phyloP scores from a whole-genome alignment of 176 grass and related monocot genomes.

The Aegilops sharonensis region DNA sequence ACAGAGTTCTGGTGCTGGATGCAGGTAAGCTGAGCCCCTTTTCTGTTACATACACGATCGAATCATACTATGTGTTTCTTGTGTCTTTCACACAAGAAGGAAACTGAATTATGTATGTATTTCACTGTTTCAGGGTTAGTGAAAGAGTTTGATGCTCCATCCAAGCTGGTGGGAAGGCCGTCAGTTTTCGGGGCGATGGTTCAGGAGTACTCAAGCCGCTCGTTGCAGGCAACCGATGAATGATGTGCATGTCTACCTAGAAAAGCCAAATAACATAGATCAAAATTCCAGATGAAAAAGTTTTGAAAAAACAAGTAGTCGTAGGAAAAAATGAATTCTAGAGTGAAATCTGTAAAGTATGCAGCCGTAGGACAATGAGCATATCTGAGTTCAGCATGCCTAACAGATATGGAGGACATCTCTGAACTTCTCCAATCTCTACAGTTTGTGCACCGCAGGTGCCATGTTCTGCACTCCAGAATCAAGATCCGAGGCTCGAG shows the following conservation, averaged over 20 bases:
- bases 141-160: constrained; percentile 68
- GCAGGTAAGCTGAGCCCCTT: constrained; percentile 30
- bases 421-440: too few relatives aligned
- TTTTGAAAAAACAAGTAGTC: neutral
- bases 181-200: constrained; percentile 79
- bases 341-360: neutral
- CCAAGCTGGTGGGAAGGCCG: constrained; percentile 57
- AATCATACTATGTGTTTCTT: neutral
- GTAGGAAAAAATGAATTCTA: neutral
- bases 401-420: neutral
- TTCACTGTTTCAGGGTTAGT: constrained; percentile 54
- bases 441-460: too few relatives aligned
- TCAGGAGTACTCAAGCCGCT: constrained; percentile 78
- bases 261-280: neutral
- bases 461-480: too few relatives aligned
- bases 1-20: constrained; percentile 76
- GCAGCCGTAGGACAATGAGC: neutral
- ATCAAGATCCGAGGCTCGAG: too few relatives aligned
- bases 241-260: neutral
- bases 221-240: constrained; percentile 25
- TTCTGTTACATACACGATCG: neutral
- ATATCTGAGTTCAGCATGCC: neutral
- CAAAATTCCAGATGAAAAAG: neutral
- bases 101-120: neutral
- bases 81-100: neutral